Conservation (phyloP, 805 yeast genomes). For the Groenewaldozyma salmanticensis region DNA sequence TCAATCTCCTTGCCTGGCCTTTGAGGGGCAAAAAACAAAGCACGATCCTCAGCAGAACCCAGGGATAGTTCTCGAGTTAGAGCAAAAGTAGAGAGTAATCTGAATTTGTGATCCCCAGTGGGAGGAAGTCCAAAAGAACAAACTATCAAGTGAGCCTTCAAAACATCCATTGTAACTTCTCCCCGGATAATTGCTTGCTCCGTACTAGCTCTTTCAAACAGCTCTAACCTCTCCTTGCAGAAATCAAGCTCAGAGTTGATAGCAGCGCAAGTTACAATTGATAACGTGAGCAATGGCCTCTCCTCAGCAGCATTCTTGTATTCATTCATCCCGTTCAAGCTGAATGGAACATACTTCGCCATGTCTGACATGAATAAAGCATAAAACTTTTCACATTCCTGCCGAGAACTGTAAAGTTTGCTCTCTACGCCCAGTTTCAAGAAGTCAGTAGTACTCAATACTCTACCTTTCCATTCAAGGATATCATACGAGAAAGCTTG, state of each 20-base stretch:
- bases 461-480: background rate
- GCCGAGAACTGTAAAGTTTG: background rate
- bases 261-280: slow-evolving; percentile 7
- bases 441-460: background rate
- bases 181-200: slow-evolving; percentile 5
- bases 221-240: slow-evolving; percentile 8
- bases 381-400: background rate
- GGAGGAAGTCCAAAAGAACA: background rate
- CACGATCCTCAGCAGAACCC: background rate
- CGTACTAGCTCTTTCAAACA: slow-evolving; percentile 8
- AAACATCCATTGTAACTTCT: background rate
- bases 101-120: background rate
- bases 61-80: too few species aligned
- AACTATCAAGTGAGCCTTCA: too few species aligned
- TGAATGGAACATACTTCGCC: background rate
- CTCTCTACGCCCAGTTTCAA: background rate
- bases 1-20: background rate
- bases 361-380: background rate
- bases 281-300: slow-evolving; percentile 8
- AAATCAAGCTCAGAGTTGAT: slow-evolving; percentile 5
- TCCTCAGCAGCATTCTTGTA: background rate
- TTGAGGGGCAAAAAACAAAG: too few species aligned
- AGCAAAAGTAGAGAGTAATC: background rate
- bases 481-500: too few species aligned
- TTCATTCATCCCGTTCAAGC: background rate